phyloP scores from a whole-genome alignment of 2,329 filamentous ascomycete species.

The Xylariaceae sp. region DNA sequence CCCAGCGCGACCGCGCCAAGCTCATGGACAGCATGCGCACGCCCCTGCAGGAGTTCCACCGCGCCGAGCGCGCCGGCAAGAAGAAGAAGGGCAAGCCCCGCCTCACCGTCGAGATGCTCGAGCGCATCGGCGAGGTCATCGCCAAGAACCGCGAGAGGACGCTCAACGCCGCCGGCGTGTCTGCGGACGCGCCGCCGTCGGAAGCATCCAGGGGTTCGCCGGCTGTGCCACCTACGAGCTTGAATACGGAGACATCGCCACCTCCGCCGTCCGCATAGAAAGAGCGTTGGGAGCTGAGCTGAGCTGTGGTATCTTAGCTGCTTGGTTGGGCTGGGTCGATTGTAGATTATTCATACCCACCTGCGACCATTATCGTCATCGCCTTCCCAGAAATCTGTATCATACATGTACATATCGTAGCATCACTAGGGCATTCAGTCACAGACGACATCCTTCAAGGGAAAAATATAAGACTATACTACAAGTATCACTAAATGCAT shows the following conservation, averaged over 20 bases:
- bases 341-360: constrained; percentile 23
- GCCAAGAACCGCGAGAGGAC: constrained; percentile 56
- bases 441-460: background rate
- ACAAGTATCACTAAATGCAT: constrained; percentile 1
- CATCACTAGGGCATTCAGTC: constrained; percentile 5
- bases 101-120: constrained; percentile 64
- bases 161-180: constrained; percentile 44
- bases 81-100: constrained; percentile 60
- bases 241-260: constrained; percentile 20
- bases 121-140: constrained; percentile 67
- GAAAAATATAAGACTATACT: constrained; percentile 11
- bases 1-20: constrained; percentile 49
- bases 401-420: constrained; percentile 37
- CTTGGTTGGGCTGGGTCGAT: constrained; percentile 1
- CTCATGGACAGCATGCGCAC: constrained; percentile 51
- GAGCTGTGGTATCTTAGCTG: background rate
- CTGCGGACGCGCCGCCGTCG: constrained; percentile 6
- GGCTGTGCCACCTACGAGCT: constrained; percentile 11
- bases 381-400: constrained; percentile 32
- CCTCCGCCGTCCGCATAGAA: constrained; percentile 30
- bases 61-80: constrained; percentile 57
- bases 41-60: constrained; percentile 65
- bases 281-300: background rate
- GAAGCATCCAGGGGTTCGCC: constrained; percentile 29
- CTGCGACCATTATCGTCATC: background rate